phyloP scores from a whole-genome alignment of 1,284 basidiomycete genomes.

The Cystobasidium slooffiae region DNA sequence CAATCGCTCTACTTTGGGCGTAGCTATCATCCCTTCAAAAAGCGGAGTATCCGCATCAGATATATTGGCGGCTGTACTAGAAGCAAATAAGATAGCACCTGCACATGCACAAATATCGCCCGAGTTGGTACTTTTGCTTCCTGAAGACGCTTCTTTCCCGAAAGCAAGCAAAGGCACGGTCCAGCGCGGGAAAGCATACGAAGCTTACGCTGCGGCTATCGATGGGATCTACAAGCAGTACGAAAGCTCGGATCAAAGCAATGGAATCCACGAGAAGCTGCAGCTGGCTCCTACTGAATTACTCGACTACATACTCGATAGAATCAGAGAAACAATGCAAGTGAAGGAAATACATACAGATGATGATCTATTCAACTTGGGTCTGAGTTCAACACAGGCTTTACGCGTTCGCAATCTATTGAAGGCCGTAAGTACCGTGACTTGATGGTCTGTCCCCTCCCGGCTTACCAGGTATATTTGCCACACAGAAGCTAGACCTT shows the following conservation, averaged over 20 bases:
- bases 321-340: slow-evolving; percentile 45
- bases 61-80: slow-evolving; percentile 60
- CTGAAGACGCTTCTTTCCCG: slow-evolving; percentile 59
- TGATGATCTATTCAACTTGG: slow-evolving; percentile 59
- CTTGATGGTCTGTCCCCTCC: slow-evolving; percentile 50
- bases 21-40: slow-evolving; percentile 64
- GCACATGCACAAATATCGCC: slow-evolving; percentile 63
- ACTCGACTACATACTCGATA: slow-evolving; percentile 32
- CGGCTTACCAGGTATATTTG: slow-evolving; percentile 43
- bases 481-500: slow-evolving; percentile 16
- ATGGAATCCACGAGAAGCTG: background rate
- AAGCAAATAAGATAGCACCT: slow-evolving; percentile 64
- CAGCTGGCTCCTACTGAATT: slow-evolving; percentile 23
- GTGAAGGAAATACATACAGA: slow-evolving; percentile 51
- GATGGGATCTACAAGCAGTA: slow-evolving; percentile 62
- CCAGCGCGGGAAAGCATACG: slow-evolving; percentile 61
- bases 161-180: slow-evolving; percentile 62
- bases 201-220: slow-evolving; percentile 63
- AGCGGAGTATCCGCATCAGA: slow-evolving; percentile 58
- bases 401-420: slow-evolving; percentile 64
- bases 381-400: slow-evolving; percentile 66
- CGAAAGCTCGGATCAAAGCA: slow-evolving; percentile 58
- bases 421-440: slow-evolving; percentile 60
- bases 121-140: slow-evolving; percentile 63
- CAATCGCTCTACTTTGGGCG: slow-evolving; percentile 62